Percentiles rank a stretch among this genome's conserved stretches.
Conservation (phyloP, 1,139 yeast species). For the Spathaspora jeffriesii region DNA sequence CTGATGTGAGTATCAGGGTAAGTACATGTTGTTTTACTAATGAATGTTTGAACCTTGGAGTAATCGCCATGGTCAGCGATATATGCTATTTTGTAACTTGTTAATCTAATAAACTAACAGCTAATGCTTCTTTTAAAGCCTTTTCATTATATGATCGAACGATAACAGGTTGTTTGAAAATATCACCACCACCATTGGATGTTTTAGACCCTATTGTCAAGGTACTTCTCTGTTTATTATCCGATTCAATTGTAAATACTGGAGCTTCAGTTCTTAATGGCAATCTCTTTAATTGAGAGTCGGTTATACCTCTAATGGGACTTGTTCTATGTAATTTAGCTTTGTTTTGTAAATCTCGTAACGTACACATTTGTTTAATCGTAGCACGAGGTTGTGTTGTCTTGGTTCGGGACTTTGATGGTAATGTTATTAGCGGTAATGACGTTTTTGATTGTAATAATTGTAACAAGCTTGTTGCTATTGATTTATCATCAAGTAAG, state of each 20-base stretch:
- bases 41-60: too few relatives aligned
- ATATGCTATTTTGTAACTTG: not conserved
- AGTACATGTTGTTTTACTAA: not conserved
- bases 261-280: slow-evolving; percentile 39
- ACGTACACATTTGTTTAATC: not conserved
- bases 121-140: slow-evolving; percentile 36
- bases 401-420: not conserved
- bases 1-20: slow-evolving; percentile 2
- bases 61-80: too few relatives aligned
- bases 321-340: slow-evolving; percentile 10
- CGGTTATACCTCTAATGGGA: slow-evolving; percentile 21
- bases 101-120: slow-evolving; percentile 15
- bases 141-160: slow-evolving; percentile 34
- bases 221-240: slow-evolving; percentile 9
- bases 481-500: not conserved
- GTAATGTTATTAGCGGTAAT: not conserved
- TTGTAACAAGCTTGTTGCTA: not conserved
- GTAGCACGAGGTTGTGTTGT: not conserved
- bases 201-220: too few relatives aligned
- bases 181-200: slow-evolving; percentile 43
- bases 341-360: not conserved
- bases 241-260: slow-evolving; percentile 28
- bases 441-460: not conserved
- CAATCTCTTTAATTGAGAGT: slow-evolving; percentile 26
- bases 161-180: slow-evolving; percentile 34